Conservation (phyloP, 371 early-diverging fungal genomes). For the Mucor sp. region DNA sequence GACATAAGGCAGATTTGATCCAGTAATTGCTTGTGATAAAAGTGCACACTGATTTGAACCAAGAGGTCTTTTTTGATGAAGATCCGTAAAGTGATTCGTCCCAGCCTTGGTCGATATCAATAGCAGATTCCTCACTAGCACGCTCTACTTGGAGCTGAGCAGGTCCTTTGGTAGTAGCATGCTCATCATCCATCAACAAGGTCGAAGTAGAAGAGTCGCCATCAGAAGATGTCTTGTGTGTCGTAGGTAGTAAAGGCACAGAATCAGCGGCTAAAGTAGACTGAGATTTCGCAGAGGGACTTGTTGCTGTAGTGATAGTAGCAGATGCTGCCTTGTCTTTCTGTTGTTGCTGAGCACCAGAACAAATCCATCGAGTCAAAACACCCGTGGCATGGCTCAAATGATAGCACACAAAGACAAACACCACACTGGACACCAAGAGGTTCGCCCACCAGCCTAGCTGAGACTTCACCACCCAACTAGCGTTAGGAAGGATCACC, state of each 20-base stretch:
- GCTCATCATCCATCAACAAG: background rate
- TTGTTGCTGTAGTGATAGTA: background rate
- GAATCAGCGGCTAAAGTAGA: background rate
- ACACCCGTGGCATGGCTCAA: constrained; percentile 56
- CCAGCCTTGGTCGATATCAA: background rate
- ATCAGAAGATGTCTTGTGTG: background rate
- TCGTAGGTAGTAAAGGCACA: constrained; percentile 28
- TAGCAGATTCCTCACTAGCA: constrained; percentile 22
- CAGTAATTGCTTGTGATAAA: constrained; percentile 19
- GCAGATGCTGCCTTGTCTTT: background rate
- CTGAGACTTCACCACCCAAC: constrained; percentile 28
- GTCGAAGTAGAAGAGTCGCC: background rate
- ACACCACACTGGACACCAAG: constrained; percentile 49
- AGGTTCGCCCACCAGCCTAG: constrained; percentile 63
- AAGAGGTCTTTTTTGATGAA: background rate
- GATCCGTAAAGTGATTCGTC: background rate
- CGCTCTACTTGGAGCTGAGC: constrained; percentile 14
- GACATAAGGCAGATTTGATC: constrained; percentile 18
- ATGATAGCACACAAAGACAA: constrained; percentile 57
- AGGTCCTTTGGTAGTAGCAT: background rate
- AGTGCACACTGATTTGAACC: background rate
- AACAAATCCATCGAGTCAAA: constrained; percentile 47
- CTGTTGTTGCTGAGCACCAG: constrained; percentile 16
- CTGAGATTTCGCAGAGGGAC: background rate
- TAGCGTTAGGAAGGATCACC: constrained; percentile 37